Conservation (phyloP, 495 filamentous ascomycete species). For the Coniosporium apollinis region DNA sequence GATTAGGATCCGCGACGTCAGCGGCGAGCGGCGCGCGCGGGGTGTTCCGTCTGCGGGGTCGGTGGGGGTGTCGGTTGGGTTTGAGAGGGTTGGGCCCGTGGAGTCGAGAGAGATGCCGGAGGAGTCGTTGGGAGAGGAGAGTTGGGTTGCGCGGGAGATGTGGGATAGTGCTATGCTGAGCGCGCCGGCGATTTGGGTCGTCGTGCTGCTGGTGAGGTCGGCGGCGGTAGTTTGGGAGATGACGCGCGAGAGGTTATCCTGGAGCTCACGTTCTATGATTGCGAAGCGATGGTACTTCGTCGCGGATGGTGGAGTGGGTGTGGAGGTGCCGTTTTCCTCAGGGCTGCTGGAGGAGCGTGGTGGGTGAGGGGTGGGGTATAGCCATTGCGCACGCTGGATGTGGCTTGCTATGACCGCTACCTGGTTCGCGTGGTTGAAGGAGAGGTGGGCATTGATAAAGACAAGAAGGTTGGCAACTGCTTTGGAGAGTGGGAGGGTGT, state of each 20-base stretch:
- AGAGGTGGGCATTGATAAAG: conserved; percentile 91
- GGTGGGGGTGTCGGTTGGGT: conserved; percentile 2
- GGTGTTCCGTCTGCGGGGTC: conserved; percentile 1
- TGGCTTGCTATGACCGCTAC: conserved; percentile 88
- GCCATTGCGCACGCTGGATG: conserved; percentile 64
- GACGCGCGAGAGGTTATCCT: conserved; percentile 49
- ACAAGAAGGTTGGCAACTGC: conserved; percentile 82
- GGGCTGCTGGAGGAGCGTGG: conserved; percentile 24
- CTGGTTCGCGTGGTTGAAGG: conserved; percentile 81
- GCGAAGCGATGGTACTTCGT: conserved; percentile 94
- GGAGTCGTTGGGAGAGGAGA: conserved; percentile 22
- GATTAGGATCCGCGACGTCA: conserved; percentile 53
- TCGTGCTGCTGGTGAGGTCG: conserved; percentile 43
- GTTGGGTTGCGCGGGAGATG: conserved; percentile 49
- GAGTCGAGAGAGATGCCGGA: conserved; percentile 9
- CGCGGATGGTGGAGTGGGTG: conserved; percentile 28
- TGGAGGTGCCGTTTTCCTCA: conserved; percentile 15
- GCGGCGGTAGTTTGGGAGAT: conserved; percentile 43
- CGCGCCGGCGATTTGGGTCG: conserved; percentile 78
- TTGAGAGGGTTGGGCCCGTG: conserved; percentile 7
- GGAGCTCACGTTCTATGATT: conserved; percentile 61
- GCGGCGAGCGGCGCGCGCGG: conserved; percentile 18
- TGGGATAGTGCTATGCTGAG: conserved; percentile 77
- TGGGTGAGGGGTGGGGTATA: conserved; percentile 48
- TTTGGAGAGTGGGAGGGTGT: conserved; percentile 64